These are phyloP conservation scores for Fistulinella prunicolor DNA, from an alignment of 768 basidiomycete genomes.

Conservation along the genomic window DNA sequence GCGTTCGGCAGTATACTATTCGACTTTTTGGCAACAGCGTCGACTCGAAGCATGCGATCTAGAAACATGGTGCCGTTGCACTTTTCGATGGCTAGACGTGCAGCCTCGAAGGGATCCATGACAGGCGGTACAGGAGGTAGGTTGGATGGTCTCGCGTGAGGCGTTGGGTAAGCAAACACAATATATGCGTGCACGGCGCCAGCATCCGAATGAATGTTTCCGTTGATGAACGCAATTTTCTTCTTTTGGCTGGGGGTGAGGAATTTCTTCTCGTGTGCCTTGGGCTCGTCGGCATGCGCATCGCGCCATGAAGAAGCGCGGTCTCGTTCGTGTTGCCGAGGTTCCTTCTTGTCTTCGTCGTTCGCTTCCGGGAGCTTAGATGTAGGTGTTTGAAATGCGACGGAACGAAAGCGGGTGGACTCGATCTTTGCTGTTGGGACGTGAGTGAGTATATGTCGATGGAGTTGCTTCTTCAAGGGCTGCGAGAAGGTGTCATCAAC, in stretches of 20 bases:
- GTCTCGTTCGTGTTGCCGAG: slow-evolving; percentile 51
- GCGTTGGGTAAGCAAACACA: slow-evolving; percentile 75
- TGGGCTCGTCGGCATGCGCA: slow-evolving; percentile 41
- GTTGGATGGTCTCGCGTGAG: slow-evolving; percentile 43
- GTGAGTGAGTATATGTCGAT: slow-evolving; percentile 69
- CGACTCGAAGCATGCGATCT: slow-evolving; percentile 77
- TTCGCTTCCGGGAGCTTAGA: slow-evolving; percentile 49
- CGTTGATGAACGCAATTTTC: slow-evolving; percentile 90
- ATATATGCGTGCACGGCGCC: slow-evolving; percentile 84
- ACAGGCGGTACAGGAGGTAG: slow-evolving; percentile 47
- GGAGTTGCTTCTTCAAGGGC: slow-evolving; percentile 74
- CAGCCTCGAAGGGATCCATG: slow-evolving; percentile 73
- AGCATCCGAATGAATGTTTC: slow-evolving; percentile 79
- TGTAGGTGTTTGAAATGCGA: slow-evolving; percentile 85
- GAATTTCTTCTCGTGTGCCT: slow-evolving; percentile 57
- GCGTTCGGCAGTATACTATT: slow-evolving; percentile 25
- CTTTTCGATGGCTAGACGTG: slow-evolving; percentile 50
- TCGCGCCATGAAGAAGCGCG: slow-evolving; percentile 60
- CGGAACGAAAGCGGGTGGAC: slow-evolving; percentile 89
- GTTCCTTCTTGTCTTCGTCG: slow-evolving; percentile 27
- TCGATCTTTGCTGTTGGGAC: slow-evolving; percentile 82
- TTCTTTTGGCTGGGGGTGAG: slow-evolving; percentile 86
- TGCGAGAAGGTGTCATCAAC: slow-evolving; percentile 30
- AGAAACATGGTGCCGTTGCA: slow-evolving; percentile 73
- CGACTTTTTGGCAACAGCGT: slow-evolving; percentile 47